Conservation (phyloP, 208 protist species). For the Balamuthia mandrillaris region DNA sequence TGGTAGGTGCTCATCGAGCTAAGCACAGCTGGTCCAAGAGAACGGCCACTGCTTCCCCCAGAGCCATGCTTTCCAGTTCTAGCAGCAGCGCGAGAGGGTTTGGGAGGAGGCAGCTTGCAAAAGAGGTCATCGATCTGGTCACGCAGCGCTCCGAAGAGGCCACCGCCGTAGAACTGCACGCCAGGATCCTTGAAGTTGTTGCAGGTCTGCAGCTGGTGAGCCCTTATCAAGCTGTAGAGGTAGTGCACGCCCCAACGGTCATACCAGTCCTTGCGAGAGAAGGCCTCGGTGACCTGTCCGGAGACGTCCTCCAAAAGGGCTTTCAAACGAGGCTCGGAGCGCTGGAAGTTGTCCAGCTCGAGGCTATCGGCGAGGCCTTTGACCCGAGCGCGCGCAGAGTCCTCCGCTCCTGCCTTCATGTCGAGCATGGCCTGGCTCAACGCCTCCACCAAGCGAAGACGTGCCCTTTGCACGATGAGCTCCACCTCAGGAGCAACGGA, state of each 20-base stretch:
- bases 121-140: conserved; percentile 68
- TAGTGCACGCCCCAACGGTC: conserved; percentile 67
- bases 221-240: conserved; percentile 42
- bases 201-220: conserved; percentile 64
- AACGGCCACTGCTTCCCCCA: not conserved
- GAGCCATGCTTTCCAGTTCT: not conserved
- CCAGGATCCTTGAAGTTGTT: conserved; percentile 75
- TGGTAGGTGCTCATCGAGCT: conserved; percentile 44
- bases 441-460: conserved; percentile 24
- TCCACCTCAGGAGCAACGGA: not conserved
- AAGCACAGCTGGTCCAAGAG: not conserved
- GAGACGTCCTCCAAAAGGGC: conserved; percentile 5
- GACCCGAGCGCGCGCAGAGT: not conserved
- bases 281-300: conserved; percentile 48
- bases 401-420: not conserved
- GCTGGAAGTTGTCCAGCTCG: not conserved
- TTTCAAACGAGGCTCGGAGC: not conserved
- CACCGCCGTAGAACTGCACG: conserved; percentile 68
- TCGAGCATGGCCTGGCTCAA: not conserved
- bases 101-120: conserved; percentile 58
- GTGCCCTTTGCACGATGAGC: not conserved
- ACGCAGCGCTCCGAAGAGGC: conserved; percentile 50
- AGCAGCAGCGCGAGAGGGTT: conserved; percentile 2
- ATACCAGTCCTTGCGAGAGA: conserved; percentile 47
- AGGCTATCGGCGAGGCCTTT: too few species aligned